A percentile compares a stretch with the other conserved stretches of the same genome.
Conservation (phyloP, 1,284 basidiomycete species). For the Leccinum pseudoinsigne region DNA sequence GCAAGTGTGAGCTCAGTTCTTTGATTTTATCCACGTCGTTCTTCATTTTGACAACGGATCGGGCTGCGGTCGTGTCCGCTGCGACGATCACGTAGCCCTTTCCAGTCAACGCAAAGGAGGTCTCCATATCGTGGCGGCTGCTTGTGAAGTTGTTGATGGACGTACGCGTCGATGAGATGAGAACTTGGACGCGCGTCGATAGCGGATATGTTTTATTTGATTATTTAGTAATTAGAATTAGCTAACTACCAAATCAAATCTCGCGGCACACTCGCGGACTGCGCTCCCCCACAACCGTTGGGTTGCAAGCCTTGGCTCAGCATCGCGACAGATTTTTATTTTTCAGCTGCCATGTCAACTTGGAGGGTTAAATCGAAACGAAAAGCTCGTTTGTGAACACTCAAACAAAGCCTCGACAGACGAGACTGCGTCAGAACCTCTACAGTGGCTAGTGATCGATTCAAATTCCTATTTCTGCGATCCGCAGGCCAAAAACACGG, state of each 20-base stretch:
- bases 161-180: conserved; percentile 22
- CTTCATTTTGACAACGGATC: conserved; percentile 98
- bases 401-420: neutral
- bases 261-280: neutral
- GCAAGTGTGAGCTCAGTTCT: conserved; percentile 84
- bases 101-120: conserved; percentile 76
- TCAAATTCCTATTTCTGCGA: neutral
- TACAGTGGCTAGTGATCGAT: neutral
- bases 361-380: neutral
- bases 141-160: conserved; percentile 4
- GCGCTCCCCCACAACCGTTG: neutral
- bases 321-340: neutral
- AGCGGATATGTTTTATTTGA: neutral
- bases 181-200: conserved; percentile 31
- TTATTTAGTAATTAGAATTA: conserved; percentile 16
- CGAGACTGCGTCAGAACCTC: too few species aligned
- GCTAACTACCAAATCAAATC: neutral
- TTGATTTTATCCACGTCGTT: conserved; percentile 97
- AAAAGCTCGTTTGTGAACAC: neutral
- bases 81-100: conserved; percentile 93
- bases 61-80: conserved; percentile 86
- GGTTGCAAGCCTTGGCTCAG: neutral
- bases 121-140: conserved; percentile 56
- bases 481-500: neutral
- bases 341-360: neutral